Base-by-base conservation (phyloP, 2,329 filamentous ascomycete genomes). In the Falciphora oryzae region DNA sequence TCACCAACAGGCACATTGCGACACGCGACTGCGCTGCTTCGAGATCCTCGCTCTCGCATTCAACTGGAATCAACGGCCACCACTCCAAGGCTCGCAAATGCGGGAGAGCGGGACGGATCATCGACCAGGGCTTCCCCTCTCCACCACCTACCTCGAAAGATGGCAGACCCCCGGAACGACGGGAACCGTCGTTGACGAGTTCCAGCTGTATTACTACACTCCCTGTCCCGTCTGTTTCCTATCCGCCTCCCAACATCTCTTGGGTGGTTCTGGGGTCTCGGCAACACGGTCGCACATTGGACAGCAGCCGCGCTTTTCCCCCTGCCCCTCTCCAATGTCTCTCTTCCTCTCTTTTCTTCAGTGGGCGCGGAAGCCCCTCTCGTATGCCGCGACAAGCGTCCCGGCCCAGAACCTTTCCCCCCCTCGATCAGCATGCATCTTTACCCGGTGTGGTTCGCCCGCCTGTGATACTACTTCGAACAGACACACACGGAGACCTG, bases 381-480 rank as follows among this genome's bases (percentile, higher is more conserved):
- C 44, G 44, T n/a, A 53, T 53, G 44, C 44, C 44, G 44, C 44
- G 44, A 53, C 44, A 53, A 53, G 44, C 44, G 44, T 53, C 44
- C 44, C 8, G 44, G 44, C 22, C 44, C 44, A 53, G 44, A 53
- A 8, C 44, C 44, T 53, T n/a, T 38, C 35, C 44, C 44, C 44
- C 44, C 22, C 44, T n/a, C 22, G 44, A 53, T 53, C 44, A n/a
- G 44, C 44, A 11, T 7, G 22, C 44, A n/a, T 53, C 44, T 18
- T 53, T 53, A 10, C 44, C 44, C 4, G 18, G n/a, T 53, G 44
- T n/a, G 44, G 44, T 5, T n/a, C 18, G 44, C 44, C 44, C 44
- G 44, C 22, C 44, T 53, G 18, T 53, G 44, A 53, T 53, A 11
- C 44, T n/a, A 53, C 44, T 7, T n/a, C 44, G 18, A n/a, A 53